Conservation (phyloP, 257 asterid species). For the Lycium ferocissimum region DNA sequence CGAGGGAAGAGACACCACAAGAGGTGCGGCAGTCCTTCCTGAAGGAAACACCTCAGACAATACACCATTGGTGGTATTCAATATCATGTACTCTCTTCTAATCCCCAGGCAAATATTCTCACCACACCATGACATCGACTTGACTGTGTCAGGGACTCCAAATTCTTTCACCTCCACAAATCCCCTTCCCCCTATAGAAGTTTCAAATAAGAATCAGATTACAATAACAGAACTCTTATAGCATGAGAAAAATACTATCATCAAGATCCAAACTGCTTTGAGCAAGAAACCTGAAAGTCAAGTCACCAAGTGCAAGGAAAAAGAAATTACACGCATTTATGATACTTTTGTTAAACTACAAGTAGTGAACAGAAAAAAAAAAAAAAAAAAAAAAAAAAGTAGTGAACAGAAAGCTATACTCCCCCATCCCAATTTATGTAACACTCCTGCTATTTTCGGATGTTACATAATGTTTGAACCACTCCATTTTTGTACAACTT, state of each 20-base stretch:
- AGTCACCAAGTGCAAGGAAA: slow-evolving; percentile 17
- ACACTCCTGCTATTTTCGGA: neutral
- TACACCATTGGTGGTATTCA: slow-evolving; percentile 88
- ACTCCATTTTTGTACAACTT: slow-evolving; percentile 3
- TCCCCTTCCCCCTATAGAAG: slow-evolving; percentile 85
- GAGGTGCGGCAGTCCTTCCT: slow-evolving; percentile 95
- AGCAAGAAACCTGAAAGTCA: neutral
- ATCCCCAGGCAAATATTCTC: slow-evolving; percentile 94
- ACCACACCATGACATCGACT: slow-evolving; percentile 98
- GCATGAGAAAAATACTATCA: slow-evolving; percentile 13
- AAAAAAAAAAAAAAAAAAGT: slow-evolving; percentile 16
- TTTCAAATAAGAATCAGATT: slow-evolving; percentile 22
- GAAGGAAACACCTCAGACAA: slow-evolving; percentile 92
- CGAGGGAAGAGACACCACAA: slow-evolving; percentile 88
- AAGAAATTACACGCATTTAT: neutral
- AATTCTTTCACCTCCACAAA: slow-evolving; percentile 96
- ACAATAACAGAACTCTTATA: neutral
- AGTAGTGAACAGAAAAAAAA: slow-evolving; percentile 18
- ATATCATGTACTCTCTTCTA: slow-evolving; percentile 79
- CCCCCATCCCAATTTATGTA: neutral
- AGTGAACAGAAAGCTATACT: neutral
- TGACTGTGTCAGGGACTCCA: slow-evolving; percentile 90
- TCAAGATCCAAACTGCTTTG: slow-evolving; percentile 7
- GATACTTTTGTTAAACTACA: neutral
- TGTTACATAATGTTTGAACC: neutral